Percentiles rank a stretch among this genome's conserved stretches.
phyloP scores from a whole-genome alignment of 164 flowering plant genomes.

The Vitis amurensis region DNA sequence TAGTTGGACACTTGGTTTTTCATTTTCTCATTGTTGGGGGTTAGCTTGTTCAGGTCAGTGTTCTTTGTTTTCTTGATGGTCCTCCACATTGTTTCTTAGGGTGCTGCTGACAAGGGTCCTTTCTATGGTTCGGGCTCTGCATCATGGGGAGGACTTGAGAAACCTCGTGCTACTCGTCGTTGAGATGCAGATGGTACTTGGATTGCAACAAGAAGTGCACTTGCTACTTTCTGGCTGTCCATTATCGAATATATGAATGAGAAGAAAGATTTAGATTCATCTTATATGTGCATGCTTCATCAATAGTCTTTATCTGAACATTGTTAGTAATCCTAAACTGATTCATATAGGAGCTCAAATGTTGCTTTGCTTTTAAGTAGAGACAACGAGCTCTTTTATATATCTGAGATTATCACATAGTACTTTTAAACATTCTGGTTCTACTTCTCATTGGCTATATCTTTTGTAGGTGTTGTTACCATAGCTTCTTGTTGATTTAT shows the following conservation, averaged over 20 bases:
- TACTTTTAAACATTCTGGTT: not conserved
- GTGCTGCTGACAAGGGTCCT: slow-evolving; percentile 63
- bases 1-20: not conserved
- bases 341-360: slow-evolving; percentile 13
- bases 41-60: not conserved
- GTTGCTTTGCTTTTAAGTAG: slow-evolving; percentile 14
- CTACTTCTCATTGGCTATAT: not conserved
- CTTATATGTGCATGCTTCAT: slow-evolving; percentile 30
- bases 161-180: slow-evolving; percentile 61
- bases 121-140: slow-evolving; percentile 65
- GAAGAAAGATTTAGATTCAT: slow-evolving; percentile 29
- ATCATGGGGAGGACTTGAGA: slow-evolving; percentile 70
- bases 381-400: slow-evolving; percentile 4
- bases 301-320: slow-evolving; percentile 26
- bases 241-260: slow-evolving; percentile 19
- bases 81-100: slow-evolving; percentile 36
- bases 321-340: slow-evolving; percentile 26
- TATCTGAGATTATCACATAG: not conserved
- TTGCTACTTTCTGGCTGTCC: slow-evolving; percentile 3
- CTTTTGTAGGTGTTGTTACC: too few relatives aligned
- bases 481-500: not conserved
- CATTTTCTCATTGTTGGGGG: not conserved
- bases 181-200: slow-evolving; percentile 29
- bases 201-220: not conserved
- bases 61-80: not conserved